phyloP scores from a whole-genome alignment of 2,329 filamentous ascomycete genomes.

The Cordyceps tenuipes region DNA sequence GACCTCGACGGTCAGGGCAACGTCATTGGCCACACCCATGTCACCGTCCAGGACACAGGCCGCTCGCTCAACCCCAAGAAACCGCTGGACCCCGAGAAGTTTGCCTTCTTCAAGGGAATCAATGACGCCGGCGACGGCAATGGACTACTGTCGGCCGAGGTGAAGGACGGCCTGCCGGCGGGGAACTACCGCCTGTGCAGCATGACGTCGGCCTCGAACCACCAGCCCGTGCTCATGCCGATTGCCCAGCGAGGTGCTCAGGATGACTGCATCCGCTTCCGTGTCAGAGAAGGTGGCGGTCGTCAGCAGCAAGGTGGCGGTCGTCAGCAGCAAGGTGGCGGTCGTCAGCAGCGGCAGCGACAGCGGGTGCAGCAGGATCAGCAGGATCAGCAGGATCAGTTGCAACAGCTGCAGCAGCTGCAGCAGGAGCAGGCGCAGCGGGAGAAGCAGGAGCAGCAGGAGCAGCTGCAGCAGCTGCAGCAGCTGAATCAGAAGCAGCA shows the following conservation, averaged over 20 bases:
- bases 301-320: background rate
- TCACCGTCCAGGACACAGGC: conserved; percentile 50
- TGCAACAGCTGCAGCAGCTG: too few relatives aligned
- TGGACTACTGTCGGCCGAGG: conserved; percentile 44
- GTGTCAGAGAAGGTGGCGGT: conserved; percentile 3
- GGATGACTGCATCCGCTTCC: conserved; percentile 56
- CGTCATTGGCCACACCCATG: conserved; percentile 52
- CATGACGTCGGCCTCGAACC: conserved; percentile 55
- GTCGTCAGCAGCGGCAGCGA: conserved; percentile 8
- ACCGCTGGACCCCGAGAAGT: conserved; percentile 45
- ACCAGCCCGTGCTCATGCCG: conserved; percentile 58
- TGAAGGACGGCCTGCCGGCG: conserved; percentile 49
- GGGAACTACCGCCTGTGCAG: conserved; percentile 60
- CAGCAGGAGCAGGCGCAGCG: too few relatives aligned
- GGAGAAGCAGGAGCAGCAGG: too few relatives aligned
- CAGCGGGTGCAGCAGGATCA: too few relatives aligned
- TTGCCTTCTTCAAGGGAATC: conserved; percentile 60
- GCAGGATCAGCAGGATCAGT: too few relatives aligned
- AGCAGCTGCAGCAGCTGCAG: too few relatives aligned
- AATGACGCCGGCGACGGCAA: conserved; percentile 51
- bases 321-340: conserved; percentile 2
- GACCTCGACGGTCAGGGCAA: conserved; percentile 38
- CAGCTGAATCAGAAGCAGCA: too few relatives aligned
- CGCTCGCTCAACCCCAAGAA: conserved; percentile 38
- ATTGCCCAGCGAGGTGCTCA: conserved; percentile 59